phyloP scores from a whole-genome alignment of 2,329 filamentous ascomycete species.

The Chrysosphaeria jannelii region DNA sequence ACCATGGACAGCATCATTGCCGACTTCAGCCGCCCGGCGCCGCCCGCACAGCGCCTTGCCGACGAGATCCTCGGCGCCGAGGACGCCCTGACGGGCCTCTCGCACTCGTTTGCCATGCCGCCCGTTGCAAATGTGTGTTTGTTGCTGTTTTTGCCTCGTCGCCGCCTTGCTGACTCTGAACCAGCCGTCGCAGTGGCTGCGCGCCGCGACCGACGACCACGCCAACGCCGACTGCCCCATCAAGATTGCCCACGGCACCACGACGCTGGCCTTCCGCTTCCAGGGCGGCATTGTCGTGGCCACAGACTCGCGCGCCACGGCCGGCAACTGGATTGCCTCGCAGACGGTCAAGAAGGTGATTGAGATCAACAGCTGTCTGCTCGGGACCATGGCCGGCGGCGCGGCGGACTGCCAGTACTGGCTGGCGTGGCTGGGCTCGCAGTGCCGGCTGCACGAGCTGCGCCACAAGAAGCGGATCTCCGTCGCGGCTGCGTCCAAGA shows the following conservation, averaged over 20 bases:
- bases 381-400: conserved; percentile 95
- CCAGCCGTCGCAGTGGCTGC: conserved; percentile 77
- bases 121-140: conserved; percentile 57
- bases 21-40: conserved; percentile 58
- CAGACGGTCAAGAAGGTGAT: conserved; percentile 99
- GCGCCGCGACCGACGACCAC: conserved; percentile 88
- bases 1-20: conserved; percentile 84
- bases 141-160: neutral
- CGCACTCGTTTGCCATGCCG: conserved; percentile 82
- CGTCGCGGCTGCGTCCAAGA: conserved; percentile 90
- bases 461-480: conserved; percentile 97
- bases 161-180: neutral
- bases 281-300: conserved; percentile 95
- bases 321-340: conserved; percentile 96
- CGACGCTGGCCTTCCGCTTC: conserved; percentile 92
- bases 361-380: conserved; percentile 78
- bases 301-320: conserved; percentile 87
- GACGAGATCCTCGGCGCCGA: conserved; percentile 46
- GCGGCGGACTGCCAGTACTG: conserved; percentile 99
- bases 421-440: conserved; percentile 95
- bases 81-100: conserved; percentile 43
- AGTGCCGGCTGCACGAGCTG: conserved; percentile 96
- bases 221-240: conserved; percentile 92
- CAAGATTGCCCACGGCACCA: conserved; percentile 97
- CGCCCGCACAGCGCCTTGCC: conserved; percentile 40